Percentiles rank a stretch among this genome's conserved stretches.
Evolutionary conservation across 202 grass and related monocot genomes (phyloP).

Genomic region (Zizania palustris): DNA sequence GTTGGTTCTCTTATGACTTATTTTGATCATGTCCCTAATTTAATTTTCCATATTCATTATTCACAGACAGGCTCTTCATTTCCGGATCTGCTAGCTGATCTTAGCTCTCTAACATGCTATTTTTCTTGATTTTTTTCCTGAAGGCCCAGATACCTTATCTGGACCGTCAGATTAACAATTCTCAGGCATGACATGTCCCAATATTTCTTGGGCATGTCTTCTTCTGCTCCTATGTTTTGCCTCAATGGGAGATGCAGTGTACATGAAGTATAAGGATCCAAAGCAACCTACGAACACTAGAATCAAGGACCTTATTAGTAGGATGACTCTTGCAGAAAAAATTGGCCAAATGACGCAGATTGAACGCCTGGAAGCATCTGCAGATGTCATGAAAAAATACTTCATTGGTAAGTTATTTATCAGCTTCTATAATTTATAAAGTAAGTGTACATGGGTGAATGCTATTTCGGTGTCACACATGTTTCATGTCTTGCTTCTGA

Average conservation of each 20-base stretch:
- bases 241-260: slow-evolving; percentile 57
- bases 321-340: slow-evolving; percentile 97
- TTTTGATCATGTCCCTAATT: background rate
- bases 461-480: background rate
- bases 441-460: background rate
- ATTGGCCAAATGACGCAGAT: slow-evolving; percentile 98
- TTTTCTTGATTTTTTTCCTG: slow-evolving; percentile 5
- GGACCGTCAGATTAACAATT: slow-evolving; percentile 3
- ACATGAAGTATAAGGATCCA: slow-evolving; percentile 90
- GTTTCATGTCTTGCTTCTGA: background rate
- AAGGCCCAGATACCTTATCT: slow-evolving; percentile 1
- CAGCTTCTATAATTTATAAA: background rate
- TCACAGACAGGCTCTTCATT: background rate
- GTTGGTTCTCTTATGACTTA: background rate
- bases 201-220: slow-evolving; percentile 43
- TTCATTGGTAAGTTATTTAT: slow-evolving; percentile 73
- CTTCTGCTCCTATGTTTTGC: slow-evolving; percentile 56
- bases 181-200: slow-evolving; percentile 42
- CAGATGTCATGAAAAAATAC: slow-evolving; percentile 81
- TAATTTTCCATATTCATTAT: slow-evolving; percentile 7
- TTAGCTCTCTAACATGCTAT: background rate
- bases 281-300: slow-evolving; percentile 68
- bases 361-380: slow-evolving; percentile 76
- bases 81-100: slow-evolving; percentile 19
- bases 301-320: slow-evolving; percentile 77